A percentile compares a stretch with the other conserved stretches of the same genome.
These are phyloP conservation scores for Naematelia encephala DNA, from an alignment of 768 basidiomycete genomes.

Conservation along the genomic window DNA sequence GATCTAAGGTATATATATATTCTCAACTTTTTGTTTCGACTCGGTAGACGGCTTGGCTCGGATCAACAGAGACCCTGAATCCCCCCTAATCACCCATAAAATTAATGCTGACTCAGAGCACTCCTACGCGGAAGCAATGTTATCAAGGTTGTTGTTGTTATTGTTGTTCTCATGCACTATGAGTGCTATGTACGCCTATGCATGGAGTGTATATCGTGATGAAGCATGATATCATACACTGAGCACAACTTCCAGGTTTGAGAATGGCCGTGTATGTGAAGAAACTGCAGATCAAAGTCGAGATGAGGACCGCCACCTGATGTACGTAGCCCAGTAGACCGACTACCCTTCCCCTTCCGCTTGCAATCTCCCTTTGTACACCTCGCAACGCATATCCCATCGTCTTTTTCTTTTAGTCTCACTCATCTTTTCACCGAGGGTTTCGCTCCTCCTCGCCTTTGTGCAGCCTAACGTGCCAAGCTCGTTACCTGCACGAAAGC, in stretches of 20 bases:
- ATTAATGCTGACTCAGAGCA: background rate
- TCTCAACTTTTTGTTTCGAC: slow-evolving; percentile 1
- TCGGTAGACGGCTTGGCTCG: no score
- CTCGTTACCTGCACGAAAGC: no score
- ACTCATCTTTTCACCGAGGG: background rate
- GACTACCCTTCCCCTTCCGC: background rate
- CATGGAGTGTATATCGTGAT: background rate
- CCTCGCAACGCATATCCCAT: background rate
- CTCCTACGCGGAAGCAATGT: background rate
- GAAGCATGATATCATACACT: no score
- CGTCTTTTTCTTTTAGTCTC: background rate
- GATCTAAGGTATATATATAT: slow-evolving; percentile 3
- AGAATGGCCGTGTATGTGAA: no score
- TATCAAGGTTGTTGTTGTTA: slow-evolving; percentile 3
- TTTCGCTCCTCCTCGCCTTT: no score
- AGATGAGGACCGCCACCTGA: background rate
- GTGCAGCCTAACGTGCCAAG: no score
- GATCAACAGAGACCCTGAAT: no score
- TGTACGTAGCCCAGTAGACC: background rate
- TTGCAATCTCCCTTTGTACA: background rate
- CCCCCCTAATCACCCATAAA: no score
- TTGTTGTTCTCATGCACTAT: background rate
- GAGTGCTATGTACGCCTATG: background rate
- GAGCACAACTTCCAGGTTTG: no score
- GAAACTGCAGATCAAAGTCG: no score